These are phyloP conservation scores for Scytalidium sp. DNA, from an alignment of 2,329 filamentous ascomycete genomes.

Conservation along the genomic window DNA sequence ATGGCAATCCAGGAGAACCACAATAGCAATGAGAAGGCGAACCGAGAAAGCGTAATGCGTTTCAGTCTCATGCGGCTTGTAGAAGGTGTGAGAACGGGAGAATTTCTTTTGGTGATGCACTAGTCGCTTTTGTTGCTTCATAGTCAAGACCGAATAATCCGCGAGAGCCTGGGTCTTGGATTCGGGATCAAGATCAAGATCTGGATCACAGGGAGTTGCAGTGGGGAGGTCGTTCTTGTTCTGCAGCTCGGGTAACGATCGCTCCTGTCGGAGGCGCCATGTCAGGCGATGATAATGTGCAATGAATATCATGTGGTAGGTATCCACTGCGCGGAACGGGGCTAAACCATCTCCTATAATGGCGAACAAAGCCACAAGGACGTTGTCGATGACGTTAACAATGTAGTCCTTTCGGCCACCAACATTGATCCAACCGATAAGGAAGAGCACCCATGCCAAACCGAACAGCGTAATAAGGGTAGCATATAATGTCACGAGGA, in stretches of 20 bases:
- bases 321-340: constrained; percentile 76
- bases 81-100: constrained; percentile 81
- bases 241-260: constrained; percentile 57
- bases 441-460: constrained; percentile 81
- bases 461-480: constrained; percentile 82
- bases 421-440: constrained; percentile 87
- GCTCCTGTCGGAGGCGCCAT: constrained; percentile 50
- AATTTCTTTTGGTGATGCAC: constrained; percentile 77
- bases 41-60: constrained; percentile 80
- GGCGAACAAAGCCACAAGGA: constrained; percentile 67
- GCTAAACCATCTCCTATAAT: constrained; percentile 67
- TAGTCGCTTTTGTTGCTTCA: constrained; percentile 65
- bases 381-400: constrained; percentile 67
- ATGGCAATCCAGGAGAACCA: constrained; percentile 74
- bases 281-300: constrained; percentile 58
- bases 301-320: constrained; percentile 84
- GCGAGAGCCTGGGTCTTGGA: constrained; percentile 15
- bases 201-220: constrained; percentile 30
- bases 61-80: constrained; percentile 81
- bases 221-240: constrained; percentile 52
- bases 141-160: constrained; percentile 58
- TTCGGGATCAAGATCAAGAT: constrained; percentile 35
- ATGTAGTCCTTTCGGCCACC: constrained; percentile 66
- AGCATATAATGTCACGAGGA: constrained; percentile 80
- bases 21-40: constrained; percentile 68